phyloP scores from a whole-genome alignment of 208 protist species.

The Trypanosoma rangeli region DNA sequence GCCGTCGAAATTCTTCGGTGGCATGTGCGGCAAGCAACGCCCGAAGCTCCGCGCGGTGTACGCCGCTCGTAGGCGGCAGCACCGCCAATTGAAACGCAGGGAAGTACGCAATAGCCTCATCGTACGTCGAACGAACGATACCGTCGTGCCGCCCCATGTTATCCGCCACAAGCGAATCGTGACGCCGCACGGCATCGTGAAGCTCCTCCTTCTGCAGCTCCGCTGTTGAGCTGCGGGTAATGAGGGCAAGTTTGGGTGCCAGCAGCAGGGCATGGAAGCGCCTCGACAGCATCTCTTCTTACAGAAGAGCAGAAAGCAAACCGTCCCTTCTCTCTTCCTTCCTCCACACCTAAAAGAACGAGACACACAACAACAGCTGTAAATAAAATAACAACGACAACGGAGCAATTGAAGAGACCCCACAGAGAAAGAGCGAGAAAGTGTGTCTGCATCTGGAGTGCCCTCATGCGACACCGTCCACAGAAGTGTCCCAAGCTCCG shows the following conservation, averaged over 20 bases:
- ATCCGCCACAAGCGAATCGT: not conserved
- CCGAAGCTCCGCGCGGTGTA: constrained; percentile 43
- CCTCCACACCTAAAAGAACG: not conserved
- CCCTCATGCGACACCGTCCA: not conserved
- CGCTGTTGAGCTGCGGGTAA: constrained; percentile 7
- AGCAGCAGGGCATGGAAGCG: constrained; percentile 5
- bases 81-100: constrained; percentile 49
- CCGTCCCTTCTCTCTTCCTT: not conserved
- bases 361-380: not conserved
- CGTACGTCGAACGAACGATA: constrained; percentile 40
- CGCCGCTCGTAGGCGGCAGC: constrained; percentile 48
- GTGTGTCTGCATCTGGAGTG: not conserved
- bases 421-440: not conserved
- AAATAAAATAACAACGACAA: not conserved
- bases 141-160: not conserved
- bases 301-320: not conserved
- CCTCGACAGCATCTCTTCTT: constrained; percentile 15
- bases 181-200: constrained; percentile 12
- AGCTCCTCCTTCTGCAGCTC: constrained; percentile 20
- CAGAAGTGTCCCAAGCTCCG: too few species aligned
- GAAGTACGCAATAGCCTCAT: constrained; percentile 40
- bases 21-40: constrained; percentile 27
- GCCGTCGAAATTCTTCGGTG: constrained; percentile 16
- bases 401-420: not conserved
- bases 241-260: constrained; percentile 11